Evolutionary conservation across 2,329 filamentous ascomycete species (phyloP).

Genomic region (Laburnicola sp.): DNA sequence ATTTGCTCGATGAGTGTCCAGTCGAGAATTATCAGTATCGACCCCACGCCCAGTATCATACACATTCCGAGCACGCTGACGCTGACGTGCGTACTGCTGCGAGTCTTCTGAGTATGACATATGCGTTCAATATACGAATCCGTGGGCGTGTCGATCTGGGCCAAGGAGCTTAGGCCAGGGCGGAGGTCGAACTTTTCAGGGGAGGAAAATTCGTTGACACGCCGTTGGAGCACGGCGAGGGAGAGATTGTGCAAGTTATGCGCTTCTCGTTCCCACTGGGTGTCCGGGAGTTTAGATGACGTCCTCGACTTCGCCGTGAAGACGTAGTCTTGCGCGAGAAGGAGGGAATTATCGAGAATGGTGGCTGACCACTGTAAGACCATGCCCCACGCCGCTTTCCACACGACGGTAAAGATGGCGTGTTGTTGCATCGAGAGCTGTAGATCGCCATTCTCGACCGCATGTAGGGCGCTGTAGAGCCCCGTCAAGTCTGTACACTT

Average conservation of each 20-base stretch:
- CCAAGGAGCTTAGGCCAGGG: slow-evolving; percentile 10
- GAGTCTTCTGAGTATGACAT: slow-evolving; percentile 23
- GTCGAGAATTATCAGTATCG: slow-evolving; percentile 23
- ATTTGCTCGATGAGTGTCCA: slow-evolving; percentile 23
- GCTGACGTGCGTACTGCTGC: slow-evolving; percentile 16
- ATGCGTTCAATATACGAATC: slow-evolving; percentile 14
- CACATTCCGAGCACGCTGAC: slow-evolving; percentile 28
- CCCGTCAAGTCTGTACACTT: slow-evolving; percentile 21
- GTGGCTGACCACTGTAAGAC: slow-evolving; percentile 21
- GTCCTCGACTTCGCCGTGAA: slow-evolving; percentile 13
- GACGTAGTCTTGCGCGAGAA: slow-evolving; percentile 23
- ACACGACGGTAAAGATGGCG: slow-evolving; percentile 17
- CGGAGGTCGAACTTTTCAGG: slow-evolving; percentile 20
- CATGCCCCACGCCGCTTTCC: slow-evolving; percentile 25
- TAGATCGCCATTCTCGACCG: slow-evolving; percentile 15
- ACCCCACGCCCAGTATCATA: slow-evolving; percentile 24
- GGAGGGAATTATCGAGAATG: slow-evolving; percentile 15
- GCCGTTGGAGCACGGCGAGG: slow-evolving; percentile 25
- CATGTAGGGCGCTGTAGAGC: slow-evolving; percentile 15
- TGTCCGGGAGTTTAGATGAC: slow-evolving; percentile 12
- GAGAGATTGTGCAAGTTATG: slow-evolving; percentile 28
- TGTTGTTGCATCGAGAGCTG: slow-evolving; percentile 13
- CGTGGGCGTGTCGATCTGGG: slow-evolving; percentile 13
- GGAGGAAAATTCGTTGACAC: slow-evolving; percentile 19
- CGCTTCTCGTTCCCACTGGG: slow-evolving; percentile 25